A percentile compares a stretch with the other conserved stretches of the same genome.
Conservation (phyloP, 768 basidiomycete genomes). For the Termitomyces bulborhizus region DNA sequence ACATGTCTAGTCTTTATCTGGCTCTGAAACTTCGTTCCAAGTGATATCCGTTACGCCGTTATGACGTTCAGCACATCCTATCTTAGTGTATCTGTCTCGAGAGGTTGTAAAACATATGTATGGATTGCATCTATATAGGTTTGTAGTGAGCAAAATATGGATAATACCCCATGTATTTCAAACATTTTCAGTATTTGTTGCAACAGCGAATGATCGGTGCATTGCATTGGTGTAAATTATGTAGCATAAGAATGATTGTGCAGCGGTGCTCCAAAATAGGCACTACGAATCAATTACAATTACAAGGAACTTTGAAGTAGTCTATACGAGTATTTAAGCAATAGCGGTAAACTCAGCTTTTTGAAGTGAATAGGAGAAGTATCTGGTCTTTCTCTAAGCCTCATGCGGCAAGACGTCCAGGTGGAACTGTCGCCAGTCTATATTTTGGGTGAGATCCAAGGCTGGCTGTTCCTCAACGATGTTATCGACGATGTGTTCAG, state of each 20-base stretch:
- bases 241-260: background rate
- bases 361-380: background rate
- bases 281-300: background rate
- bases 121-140: too few species aligned
- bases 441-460: conserved; percentile 29
- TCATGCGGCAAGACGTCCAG: conserved; percentile 33
- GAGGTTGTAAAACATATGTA: too few species aligned
- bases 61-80: background rate
- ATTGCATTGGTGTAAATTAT: background rate
- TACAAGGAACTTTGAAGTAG: background rate
- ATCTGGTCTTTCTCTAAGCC: background rate
- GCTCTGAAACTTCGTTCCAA: conserved; percentile 10
- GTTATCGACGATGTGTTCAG: conserved; percentile 18
- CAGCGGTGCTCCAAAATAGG: background rate
- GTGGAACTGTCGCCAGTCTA: conserved; percentile 58
- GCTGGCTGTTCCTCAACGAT: conserved; percentile 23
- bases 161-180: background rate
- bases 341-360: background rate
- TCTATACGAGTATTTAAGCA: background rate
- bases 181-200: background rate
- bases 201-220: background rate
- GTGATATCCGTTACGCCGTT: background rate
- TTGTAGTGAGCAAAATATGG: too few species aligned
- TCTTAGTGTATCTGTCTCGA: background rate
- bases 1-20: conserved; percentile 5